Evolutionary conservation across 345 rosid genomes (phyloP).

Genomic region (Citropsis articulata): DNA sequence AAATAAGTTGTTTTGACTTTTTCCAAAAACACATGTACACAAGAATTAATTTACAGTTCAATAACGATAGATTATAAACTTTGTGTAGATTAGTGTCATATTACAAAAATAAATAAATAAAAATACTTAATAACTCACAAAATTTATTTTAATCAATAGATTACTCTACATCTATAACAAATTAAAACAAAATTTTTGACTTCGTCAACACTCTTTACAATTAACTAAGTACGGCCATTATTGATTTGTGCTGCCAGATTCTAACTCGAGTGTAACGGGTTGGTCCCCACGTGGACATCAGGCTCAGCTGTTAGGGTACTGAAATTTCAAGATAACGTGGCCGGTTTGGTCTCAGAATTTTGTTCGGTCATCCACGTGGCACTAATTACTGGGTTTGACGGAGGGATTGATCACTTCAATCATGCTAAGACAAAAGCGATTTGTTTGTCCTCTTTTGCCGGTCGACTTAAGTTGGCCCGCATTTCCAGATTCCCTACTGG

Average conservation of each 20-base stretch:
- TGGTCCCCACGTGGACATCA: conserved; percentile 3
- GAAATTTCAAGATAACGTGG: conserved; percentile 22
- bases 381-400: background rate
- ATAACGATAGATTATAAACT: too few relatives aligned
- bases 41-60: too few relatives aligned
- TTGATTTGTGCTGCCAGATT: background rate
- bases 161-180: too few relatives aligned
- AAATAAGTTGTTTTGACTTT: too few relatives aligned
- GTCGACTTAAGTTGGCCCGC: background rate
- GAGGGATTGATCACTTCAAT: background rate
- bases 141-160: too few relatives aligned
- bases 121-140: too few relatives aligned
- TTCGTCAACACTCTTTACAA: too few relatives aligned
- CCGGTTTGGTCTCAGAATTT: background rate
- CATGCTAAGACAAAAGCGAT: conserved; percentile 12
- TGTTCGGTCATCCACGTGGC: background rate
- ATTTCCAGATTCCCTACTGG: background rate
- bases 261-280: background rate
- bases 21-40: too few relatives aligned
- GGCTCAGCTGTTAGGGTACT: conserved; percentile 25
- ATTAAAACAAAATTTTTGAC: too few relatives aligned
- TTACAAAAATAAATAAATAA: too few relatives aligned
- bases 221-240: background rate
- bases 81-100: too few relatives aligned
- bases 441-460: conserved; percentile 12